Evolutionary conservation across 345 rosid genomes (phyloP), one percentile per base, ranked within the genome.

Genomic region (Lenwebbia sp.): DNA sequence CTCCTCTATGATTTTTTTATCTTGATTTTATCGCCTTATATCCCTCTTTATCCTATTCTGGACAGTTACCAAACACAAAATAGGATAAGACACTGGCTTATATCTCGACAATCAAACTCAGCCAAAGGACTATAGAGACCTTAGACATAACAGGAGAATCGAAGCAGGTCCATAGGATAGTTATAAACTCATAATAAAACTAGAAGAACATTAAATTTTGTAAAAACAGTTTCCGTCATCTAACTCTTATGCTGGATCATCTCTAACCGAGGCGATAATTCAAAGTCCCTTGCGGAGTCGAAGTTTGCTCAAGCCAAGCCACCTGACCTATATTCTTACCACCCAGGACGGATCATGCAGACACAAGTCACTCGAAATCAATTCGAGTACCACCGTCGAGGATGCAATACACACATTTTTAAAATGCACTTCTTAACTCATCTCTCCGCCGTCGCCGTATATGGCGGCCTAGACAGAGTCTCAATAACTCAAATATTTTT

Each of bases 391-490:
- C 19, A n/a, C 8, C 50, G 11, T 13, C 8, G 0, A n/a, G 33
- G 37, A 58, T 58, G 6, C 6, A 5, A 3, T 14, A 0, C 7
- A 5, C 5, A 55, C 13, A 23, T 0, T 0, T 56, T 2, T 0
- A 57, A 11, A 57, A 57, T 10, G 30, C 13, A n/a, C 37, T 58
- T n/a, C 70, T 60, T 60, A 60, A 47, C 40, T 7, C 7, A 62
- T 28, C 5, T 28, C 10, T 1, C 75, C 5, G n/a, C 3, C 3
- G 1, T 60, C 5, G n/a, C 3, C 3, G 1, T 60, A 2, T 6
- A 26, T 5, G 14, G 17, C 13, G 6, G 19, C 6, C 28, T 13
- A 13, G 70, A 13, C 2, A 14, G 19, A 13, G 22, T 62, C 21
- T 60, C 10, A 4, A 14, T 60, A 6, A 1, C 75, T 30, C 41